These are phyloP conservation scores for Penicillium janthinellum DNA, from an alignment of 2,329 filamentous ascomycete genomes.

Conservation along the genomic window DNA sequence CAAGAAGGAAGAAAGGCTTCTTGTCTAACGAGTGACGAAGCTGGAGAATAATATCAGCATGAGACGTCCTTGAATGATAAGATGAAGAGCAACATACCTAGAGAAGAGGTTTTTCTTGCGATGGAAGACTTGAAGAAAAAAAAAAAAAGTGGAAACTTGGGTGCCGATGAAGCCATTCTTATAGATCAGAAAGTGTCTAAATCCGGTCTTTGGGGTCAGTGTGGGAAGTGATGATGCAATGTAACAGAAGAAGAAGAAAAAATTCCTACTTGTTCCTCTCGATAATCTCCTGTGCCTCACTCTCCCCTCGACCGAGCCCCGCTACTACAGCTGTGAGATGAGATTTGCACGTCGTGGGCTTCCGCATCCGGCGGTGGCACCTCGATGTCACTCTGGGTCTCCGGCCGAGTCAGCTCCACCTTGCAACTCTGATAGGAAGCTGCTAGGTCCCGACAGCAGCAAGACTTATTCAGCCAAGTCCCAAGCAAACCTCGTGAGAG, in stretches of 20 bases:
- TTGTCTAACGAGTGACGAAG: constrained; percentile 28
- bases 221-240: constrained; percentile 23
- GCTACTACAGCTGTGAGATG: constrained; percentile 7
- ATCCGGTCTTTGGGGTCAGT: constrained; percentile 18
- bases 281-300: constrained; percentile 16
- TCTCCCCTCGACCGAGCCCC: constrained; percentile 15
- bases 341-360: constrained; percentile 13
- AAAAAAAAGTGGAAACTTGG: not conserved
- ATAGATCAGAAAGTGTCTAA: constrained; percentile 23
- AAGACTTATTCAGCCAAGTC: not conserved
- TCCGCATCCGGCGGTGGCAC: constrained; percentile 26
- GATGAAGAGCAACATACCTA: constrained; percentile 8
- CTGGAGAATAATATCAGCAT: constrained; percentile 13
- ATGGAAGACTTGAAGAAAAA: constrained; percentile 9
- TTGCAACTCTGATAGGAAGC: not conserved
- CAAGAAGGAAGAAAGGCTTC: constrained; percentile 15
- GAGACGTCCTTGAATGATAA: not conserved
- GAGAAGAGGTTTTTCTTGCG: constrained; percentile 6
- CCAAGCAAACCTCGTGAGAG: not conserved
- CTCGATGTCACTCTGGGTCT: constrained; percentile 22
- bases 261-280: constrained; percentile 16
- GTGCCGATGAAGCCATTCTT: constrained; percentile 18
- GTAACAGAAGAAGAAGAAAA: constrained; percentile 9
- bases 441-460: not conserved
- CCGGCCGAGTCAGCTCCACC: constrained; percentile 7